Percentiles rank a stretch among this genome's conserved stretches.
phyloP scores from a whole-genome alignment of 495 filamentous ascomycete genomes.

The Hypoxylon lienhwacheense region DNA sequence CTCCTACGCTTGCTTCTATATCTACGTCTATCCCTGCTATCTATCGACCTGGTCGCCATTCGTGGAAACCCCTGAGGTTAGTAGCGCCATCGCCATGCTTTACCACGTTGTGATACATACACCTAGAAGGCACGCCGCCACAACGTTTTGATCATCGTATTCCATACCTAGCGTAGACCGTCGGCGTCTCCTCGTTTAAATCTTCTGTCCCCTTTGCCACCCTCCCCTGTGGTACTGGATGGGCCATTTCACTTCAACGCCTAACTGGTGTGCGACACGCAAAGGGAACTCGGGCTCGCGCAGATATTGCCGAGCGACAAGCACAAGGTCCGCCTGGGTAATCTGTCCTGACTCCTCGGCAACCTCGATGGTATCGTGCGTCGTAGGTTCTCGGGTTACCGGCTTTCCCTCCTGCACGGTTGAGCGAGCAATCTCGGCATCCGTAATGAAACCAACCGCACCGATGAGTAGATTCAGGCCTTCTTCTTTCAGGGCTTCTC shows the following conservation, averaged over 20 bases:
- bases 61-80: too few species aligned
- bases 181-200: constrained; percentile 16
- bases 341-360: constrained; percentile 48
- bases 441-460: constrained; percentile 74
- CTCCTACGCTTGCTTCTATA: too few species aligned
- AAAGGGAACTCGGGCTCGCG: constrained; percentile 70
- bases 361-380: constrained; percentile 36
- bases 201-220: constrained; percentile 34
- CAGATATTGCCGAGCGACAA: constrained; percentile 66
- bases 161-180: too few species aligned
- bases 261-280: constrained; percentile 60
- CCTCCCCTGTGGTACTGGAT: constrained; percentile 52
- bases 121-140: too few species aligned
- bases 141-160: too few species aligned
- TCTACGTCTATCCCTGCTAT: too few species aligned
- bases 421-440: constrained; percentile 59
- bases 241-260: constrained; percentile 59
- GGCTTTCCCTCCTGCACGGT: constrained; percentile 55
- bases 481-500: constrained; percentile 56
- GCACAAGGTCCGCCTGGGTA: constrained; percentile 63
- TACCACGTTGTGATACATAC: too few species aligned
- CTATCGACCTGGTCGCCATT: too few species aligned
- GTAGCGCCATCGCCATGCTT: too few species aligned
- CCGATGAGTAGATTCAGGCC: constrained; percentile 63
- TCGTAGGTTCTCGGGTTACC: constrained; percentile 27